Percentiles rank a stretch among this genome's conserved stretches.
Evolutionary conservation across 768 basidiomycete species (phyloP).

Genomic region (Lentinus brumalis): DNA sequence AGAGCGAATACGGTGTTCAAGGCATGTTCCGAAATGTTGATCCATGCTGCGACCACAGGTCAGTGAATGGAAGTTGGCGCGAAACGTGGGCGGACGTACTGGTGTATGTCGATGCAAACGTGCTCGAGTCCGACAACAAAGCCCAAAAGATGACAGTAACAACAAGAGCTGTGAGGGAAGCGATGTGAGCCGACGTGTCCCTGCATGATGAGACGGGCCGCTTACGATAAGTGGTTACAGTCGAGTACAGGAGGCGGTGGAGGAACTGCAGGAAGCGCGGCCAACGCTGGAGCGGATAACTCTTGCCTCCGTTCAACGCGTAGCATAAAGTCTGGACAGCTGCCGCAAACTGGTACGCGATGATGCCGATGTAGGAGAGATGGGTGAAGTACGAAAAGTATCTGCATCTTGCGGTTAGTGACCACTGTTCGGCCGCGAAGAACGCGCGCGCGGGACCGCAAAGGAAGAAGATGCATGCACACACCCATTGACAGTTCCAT

Average conservation of each 20-base stretch:
- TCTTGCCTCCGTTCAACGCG: conserved; percentile 27
- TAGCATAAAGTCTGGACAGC: conserved; percentile 54
- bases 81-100: conserved; percentile 34
- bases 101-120: conserved; percentile 41
- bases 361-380: conserved; percentile 61
- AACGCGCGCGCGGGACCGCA: conserved; percentile 36
- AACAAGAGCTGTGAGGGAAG: conserved; percentile 50
- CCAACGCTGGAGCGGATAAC: conserved; percentile 65
- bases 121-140: conserved; percentile 44
- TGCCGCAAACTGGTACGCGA: conserved; percentile 63
- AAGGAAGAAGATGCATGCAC: not conserved
- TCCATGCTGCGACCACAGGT: conserved; percentile 46
- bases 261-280: conserved; percentile 53
- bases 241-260: conserved; percentile 55
- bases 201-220: conserved; percentile 9
- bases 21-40: conserved; percentile 59
- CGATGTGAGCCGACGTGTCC: not conserved
- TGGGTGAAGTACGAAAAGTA: conserved; percentile 68
- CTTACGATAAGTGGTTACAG: conserved; percentile 60
- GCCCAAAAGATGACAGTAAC: conserved; percentile 69
- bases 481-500: conserved; percentile 9
- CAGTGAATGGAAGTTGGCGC: conserved; percentile 4
- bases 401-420: conserved; percentile 32
- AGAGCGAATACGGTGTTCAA: conserved; percentile 60
- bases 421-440: not conserved